These are phyloP conservation scores for Pythium folliculosum DNA, from an alignment of 352 stramenopile species.

Conservation along the genomic window DNA sequence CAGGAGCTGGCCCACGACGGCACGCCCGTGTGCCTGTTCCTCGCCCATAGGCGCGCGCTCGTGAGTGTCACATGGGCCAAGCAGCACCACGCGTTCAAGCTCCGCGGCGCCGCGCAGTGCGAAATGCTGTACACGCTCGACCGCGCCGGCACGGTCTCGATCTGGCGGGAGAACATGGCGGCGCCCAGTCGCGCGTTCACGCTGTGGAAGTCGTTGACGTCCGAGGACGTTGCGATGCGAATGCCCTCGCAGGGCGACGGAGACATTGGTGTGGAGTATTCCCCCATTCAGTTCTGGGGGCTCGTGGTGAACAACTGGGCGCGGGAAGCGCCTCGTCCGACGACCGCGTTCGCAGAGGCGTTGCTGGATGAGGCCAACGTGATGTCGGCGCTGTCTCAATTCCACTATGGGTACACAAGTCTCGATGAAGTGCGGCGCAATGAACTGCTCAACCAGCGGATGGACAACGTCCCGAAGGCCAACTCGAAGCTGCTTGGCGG, in stretches of 20 bases:
- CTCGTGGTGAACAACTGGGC: constrained; percentile 35
- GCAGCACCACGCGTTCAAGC: constrained; percentile 53
- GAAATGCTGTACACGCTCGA: constrained; percentile 85
- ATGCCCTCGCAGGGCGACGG: constrained; percentile 1
- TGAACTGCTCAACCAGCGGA: constrained; percentile 67
- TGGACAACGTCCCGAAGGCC: constrained; percentile 57
- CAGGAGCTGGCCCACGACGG: constrained; percentile 54
- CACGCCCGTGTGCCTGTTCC: constrained; percentile 55
- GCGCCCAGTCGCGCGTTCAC: constrained; percentile 53
- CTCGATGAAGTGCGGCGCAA: constrained; percentile 57
- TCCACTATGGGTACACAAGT: constrained; percentile 68
- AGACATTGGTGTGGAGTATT: background rate
- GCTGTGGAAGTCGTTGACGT: constrained; percentile 64
- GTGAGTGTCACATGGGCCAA: constrained; percentile 58
- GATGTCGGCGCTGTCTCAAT: constrained; percentile 64
- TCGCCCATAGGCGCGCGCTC: constrained; percentile 64
- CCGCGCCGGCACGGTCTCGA: constrained; percentile 56
- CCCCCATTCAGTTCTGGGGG: constrained; percentile 31
- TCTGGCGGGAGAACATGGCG: constrained; percentile 72
- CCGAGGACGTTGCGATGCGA: constrained; percentile 38
- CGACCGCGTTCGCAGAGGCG: constrained; percentile 41
- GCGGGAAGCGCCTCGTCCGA: constrained; percentile 18
- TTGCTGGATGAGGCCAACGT: constrained; percentile 74
- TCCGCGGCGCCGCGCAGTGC: constrained; percentile 27
- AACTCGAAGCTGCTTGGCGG: constrained; percentile 63